These are phyloP conservation scores for Phialemoniopsis sp. DNA, from an alignment of 2,329 filamentous ascomycete species.

Conservation along the genomic window DNA sequence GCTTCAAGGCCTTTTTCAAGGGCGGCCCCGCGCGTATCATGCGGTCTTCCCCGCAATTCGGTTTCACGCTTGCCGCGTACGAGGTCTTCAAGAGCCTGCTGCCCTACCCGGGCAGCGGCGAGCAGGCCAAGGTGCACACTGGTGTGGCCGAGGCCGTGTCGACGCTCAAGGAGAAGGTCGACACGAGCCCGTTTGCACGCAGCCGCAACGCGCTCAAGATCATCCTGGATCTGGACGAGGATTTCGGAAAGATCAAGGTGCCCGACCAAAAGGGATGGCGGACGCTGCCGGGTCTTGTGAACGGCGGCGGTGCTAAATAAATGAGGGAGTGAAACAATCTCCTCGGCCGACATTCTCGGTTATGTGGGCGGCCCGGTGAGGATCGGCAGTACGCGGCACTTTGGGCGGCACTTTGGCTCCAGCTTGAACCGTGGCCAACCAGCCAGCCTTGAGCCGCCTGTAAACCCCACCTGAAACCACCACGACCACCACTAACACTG, in stretches of 20 bases:
- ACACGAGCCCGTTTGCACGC: slow-evolving; percentile 47
- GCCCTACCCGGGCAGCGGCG: slow-evolving; percentile 68
- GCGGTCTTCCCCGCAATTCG: slow-evolving; percentile 94
- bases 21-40: slow-evolving; percentile 93
- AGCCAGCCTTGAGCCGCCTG: no score
- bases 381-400: no score
- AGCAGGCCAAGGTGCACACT: slow-evolving; percentile 44
- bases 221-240: slow-evolving; percentile 88
- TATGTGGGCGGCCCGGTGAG: no score
- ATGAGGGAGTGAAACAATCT: no score
- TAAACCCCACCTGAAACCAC: no score
- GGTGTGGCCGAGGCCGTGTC: slow-evolving; percentile 62
- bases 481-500: no score
- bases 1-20: slow-evolving; percentile 97
- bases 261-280: slow-evolving; percentile 50
- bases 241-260: slow-evolving; percentile 75
- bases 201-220: slow-evolving; percentile 93
- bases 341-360: no score
- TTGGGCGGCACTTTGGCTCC: no score
- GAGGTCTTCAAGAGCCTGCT: slow-evolving; percentile 81
- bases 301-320: slow-evolving; percentile 32
- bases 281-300: slow-evolving; percentile 45
- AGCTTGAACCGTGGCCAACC: no score
- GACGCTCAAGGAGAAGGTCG: slow-evolving; percentile 57
- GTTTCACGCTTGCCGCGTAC: slow-evolving; percentile 94